Base-by-base conservation (phyloP, 495 filamentous ascomycete species). In the Venustampulla echinocandica region DNA sequence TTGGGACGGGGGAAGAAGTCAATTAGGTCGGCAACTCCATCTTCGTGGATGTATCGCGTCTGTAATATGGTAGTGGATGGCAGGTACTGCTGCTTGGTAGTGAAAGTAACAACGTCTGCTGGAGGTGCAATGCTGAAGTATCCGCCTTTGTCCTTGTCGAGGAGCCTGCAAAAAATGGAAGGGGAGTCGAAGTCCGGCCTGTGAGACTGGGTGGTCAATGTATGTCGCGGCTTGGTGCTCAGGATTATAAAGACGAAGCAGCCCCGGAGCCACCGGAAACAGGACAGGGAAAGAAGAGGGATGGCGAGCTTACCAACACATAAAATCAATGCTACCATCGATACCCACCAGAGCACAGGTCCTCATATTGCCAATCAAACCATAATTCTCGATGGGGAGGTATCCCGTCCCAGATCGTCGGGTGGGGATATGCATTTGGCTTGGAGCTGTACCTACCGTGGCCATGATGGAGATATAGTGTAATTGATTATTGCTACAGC, bases 311-410 rank as follows among this genome's bases (percentile, higher is more conserved):
- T 50, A 77, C 77, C 82, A 87, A 58, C 82, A 87, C 80, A 87
- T 83, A 54, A 75, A 85, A 61, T 85, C 82, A 53, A 85, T 57
- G 52, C 78, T 81, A 11, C 82, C 82, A 49, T 79, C 77, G 56
- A 82, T 80, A 58, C 78, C 80, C 24, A 84, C 73, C 21, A 87
- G 65, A 18, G 82, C 81, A 64, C 79, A 82, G n/a, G 82, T 85
- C 54, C 77, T 70, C 81, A 85, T 84, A 56, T 85, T 84, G 11
- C 82, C 82, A 57, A 85, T 82, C 49, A 87, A 65, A 23, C 82
- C 82, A 69, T 87, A 87, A 56, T 85, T 71, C 55, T 85, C 82
- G 47, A 87, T 82, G 42, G 82, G 75, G 24, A 75, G 73, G 52
- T 83, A 84, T 10, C 67, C 65, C 1, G 48, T 56, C 5, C 27